Base-by-base conservation (phyloP, 306 rosid species). In the Vicia faba region DNA sequence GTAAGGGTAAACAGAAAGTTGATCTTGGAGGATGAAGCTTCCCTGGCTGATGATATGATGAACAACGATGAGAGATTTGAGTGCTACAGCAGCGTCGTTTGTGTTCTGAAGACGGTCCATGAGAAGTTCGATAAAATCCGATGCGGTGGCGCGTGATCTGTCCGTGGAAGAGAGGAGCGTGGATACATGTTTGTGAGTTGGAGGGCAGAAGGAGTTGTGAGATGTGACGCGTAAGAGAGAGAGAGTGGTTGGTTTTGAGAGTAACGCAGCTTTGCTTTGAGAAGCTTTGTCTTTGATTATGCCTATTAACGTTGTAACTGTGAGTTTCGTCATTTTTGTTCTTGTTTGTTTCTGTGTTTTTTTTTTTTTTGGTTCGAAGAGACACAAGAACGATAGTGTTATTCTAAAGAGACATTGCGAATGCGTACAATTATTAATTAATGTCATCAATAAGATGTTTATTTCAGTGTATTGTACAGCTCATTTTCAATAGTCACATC, bases 71-170 rank as follows among this genome's bases (percentile, higher is more conserved):
- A 92, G 85, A 55, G 93, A 92, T 58, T 92, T 92, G 82, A 92
- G 93, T 0, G 98, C 96, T 10, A 92, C 98, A 71, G 92, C 84
- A 64, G 96, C 79, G 88, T 71, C 74, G 19, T 75, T 76, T 44
- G 98, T 92, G 65, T 19, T 66, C 2, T 87, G 91, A 7, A 92
- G 89, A 7, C 98, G 89, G 73, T 92, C 93, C 96, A 87, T 92
- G 15, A 92, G 82, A 50, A 79, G 43, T 15, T 92, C 96, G 0
- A 92, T 44, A 55, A 77, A 83, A 54, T 86, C 48, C 10, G 96
- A 71, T 7, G 96, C 93, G 73, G 91, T 77, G 80, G 96, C 87
- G 63, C 98, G 96, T 31, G 98, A 86, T 23, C 86, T 72, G 46
- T 83, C 77, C 0, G 91, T 89, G 11, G 77, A 74, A 49, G 98